phyloP scores from a whole-genome alignment of 2,329 filamentous ascomycete genomes.

The Hirsutella thompsonii region DNA sequence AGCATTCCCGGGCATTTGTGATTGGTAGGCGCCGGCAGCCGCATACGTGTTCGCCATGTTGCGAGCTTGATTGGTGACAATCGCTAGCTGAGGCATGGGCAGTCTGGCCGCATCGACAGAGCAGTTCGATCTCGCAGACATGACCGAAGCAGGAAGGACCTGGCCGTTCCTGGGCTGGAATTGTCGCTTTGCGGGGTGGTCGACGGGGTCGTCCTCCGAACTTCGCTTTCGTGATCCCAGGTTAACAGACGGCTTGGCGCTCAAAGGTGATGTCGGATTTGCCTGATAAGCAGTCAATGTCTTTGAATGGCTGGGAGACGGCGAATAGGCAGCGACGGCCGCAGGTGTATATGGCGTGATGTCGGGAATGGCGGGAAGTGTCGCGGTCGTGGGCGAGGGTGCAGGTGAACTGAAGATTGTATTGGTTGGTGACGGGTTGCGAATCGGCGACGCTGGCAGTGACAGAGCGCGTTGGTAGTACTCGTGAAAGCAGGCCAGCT shows the following conservation, averaged over 20 bases:
- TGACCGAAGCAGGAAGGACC: constrained; percentile 5
- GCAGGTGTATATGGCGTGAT: constrained; percentile 21
- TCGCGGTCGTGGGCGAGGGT: constrained; percentile 31
- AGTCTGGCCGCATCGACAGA: constrained; percentile 30
- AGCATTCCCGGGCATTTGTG: constrained; percentile 22
- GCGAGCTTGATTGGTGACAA: constrained; percentile 35
- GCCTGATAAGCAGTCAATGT: constrained; percentile 26
- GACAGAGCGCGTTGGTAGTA: constrained; percentile 63
- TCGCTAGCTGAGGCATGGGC: constrained; percentile 58
- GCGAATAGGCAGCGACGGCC: constrained; percentile 24
- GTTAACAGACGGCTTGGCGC: constrained; percentile 30
- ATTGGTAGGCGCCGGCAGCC: constrained; percentile 24
- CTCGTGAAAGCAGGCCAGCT: constrained; percentile 68
- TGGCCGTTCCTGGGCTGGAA: constrained; percentile 12
- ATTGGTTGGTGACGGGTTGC: constrained; percentile 26
- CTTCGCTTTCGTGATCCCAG: constrained; percentile 35
- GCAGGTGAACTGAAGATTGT: constrained; percentile 30
- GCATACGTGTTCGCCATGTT: constrained; percentile 17
- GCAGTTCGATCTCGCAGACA: constrained; percentile 9
- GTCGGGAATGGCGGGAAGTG: constrained; percentile 16
- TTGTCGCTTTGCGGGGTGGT: constrained; percentile 42
- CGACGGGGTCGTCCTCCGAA: constrained; percentile 33
- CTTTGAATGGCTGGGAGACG: constrained; percentile 22
- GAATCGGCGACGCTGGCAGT: constrained; percentile 26
- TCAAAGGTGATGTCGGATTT: constrained; percentile 33